phyloP scores from a whole-genome alignment of 2,329 filamentous ascomycete species.

The Aschersonia sp. region DNA sequence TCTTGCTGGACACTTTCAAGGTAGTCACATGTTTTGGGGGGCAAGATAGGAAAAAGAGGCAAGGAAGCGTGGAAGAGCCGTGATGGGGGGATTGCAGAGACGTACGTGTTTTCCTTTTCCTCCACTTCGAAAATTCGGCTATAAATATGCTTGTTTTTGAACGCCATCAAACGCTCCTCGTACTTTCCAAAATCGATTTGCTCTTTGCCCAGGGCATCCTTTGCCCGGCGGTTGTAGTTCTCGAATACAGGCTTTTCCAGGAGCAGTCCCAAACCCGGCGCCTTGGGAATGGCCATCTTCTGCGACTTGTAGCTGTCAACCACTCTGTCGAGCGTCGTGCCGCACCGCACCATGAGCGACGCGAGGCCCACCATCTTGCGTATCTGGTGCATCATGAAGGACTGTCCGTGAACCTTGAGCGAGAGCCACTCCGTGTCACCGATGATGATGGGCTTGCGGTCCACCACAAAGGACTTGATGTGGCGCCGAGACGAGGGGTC shows the following conservation, averaged over 20 bases:
- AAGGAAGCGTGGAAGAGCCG: no score
- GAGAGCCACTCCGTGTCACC: slow-evolving; percentile 91
- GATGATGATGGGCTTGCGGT: slow-evolving; percentile 65
- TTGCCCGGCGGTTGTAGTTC: slow-evolving; percentile 66
- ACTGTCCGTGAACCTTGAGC: slow-evolving; percentile 91
- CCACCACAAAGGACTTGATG: slow-evolving; percentile 84
- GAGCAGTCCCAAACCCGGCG: slow-evolving; percentile 73
- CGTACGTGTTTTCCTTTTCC: slow-evolving; percentile 67
- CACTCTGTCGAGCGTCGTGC: slow-evolving; percentile 59
- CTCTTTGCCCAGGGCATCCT: slow-evolving; percentile 46
- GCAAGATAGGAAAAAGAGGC: neutral
- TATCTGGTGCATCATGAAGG: slow-evolving; percentile 99
- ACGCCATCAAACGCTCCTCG: slow-evolving; percentile 66
- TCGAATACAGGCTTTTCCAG: slow-evolving; percentile 88
- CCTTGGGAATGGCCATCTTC: slow-evolving; percentile 83
- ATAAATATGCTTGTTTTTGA: slow-evolving; percentile 90
- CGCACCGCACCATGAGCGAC: slow-evolving; percentile 70
- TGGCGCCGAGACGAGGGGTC: slow-evolving; percentile 79
- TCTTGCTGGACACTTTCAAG: no score
- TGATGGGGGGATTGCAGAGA: neutral
- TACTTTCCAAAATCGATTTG: slow-evolving; percentile 68
- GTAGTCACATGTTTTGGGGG: neutral
- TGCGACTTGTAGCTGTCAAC: slow-evolving; percentile 56
- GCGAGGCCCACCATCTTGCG: slow-evolving; percentile 97
- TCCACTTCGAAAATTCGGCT: slow-evolving; percentile 82